Evolutionary conservation across 2,329 filamentous ascomycete genomes (phyloP), one percentile per base, ranked within the genome.

Genomic region (Tolypocladium inflatum): DNA sequence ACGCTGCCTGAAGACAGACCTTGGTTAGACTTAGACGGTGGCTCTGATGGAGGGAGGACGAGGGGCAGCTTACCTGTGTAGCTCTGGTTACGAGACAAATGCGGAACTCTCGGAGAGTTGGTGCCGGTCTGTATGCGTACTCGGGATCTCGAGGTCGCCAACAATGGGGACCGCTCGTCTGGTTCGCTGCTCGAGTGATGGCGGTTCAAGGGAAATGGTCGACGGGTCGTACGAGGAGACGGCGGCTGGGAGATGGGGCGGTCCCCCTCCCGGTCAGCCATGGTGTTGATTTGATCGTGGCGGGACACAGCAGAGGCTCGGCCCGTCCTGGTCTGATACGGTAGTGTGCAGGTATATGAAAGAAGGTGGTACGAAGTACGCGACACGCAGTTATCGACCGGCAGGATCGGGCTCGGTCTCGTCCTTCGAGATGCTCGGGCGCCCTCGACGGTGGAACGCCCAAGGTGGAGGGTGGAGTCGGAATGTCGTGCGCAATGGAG

Each of bases 151-250:
- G 76, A 74, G 33, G 65, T 66, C 8, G 68, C 67, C 3, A 80
- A 65, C 11, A 80, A 67, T 5, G 78, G 71, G 17, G 78, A 77
- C 33, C 70, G 73, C 63, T 80, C 78, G 59, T 80, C 76, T 0
- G 73, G 63, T 23, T 71, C 72, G 33, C 60, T 60, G 26, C 63
- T 60, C 10, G 71, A 70, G 50, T 65, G 63, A 33, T 67, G 63
- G 23, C 68, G 66, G 26, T 61, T 64, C n/a, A 66, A 51, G 41
- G 63, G 56, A 53, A 58, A 58, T 10, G 66, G 66, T 26, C 70
- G 68, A 51, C 71, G 70, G 39, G 59, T 60, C 13, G 67, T 61
- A n/a, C 63, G 64, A 23, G 72, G 73, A 6, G 71, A 74, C 11
- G 68, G 61, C 50, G 72, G 70, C 60, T 69, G 68, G 19, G 71